phyloP scores from a whole-genome alignment of 1,284 basidiomycete species.

The Boletus smithii region DNA sequence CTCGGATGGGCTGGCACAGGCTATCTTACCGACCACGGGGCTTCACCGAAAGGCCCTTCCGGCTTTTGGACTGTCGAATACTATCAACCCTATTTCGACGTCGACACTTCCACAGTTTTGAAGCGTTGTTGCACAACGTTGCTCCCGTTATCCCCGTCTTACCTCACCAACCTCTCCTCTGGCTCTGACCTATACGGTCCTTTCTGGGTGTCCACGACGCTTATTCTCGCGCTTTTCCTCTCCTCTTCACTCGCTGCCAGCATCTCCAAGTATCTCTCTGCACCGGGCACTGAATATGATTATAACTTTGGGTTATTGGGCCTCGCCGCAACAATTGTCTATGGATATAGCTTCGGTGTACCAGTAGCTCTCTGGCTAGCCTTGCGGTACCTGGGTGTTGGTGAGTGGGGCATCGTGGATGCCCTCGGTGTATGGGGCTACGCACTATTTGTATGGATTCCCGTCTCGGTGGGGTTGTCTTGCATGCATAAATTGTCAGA shows the following conservation, averaged over 20 bases:
- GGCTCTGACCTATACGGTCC: slow-evolving; percentile 80
- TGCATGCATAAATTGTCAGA: not conserved
- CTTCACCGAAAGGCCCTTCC: slow-evolving; percentile 40
- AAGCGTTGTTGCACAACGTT: slow-evolving; percentile 71
- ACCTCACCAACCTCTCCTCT: slow-evolving; percentile 60
- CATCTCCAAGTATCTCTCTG: slow-evolving; percentile 76
- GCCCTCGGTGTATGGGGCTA: slow-evolving; percentile 75
- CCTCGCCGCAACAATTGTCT: slow-evolving; percentile 79
- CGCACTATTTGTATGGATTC: slow-evolving; percentile 74
- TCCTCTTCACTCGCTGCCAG: slow-evolving; percentile 87
- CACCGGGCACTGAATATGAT: slow-evolving; percentile 52
- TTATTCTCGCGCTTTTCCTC: slow-evolving; percentile 87
- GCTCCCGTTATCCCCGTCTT: slow-evolving; percentile 57
- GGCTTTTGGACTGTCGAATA: slow-evolving; percentile 77
- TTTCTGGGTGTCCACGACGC: slow-evolving; percentile 93
- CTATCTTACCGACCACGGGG: slow-evolving; percentile 50
- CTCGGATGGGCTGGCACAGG: slow-evolving; percentile 34
- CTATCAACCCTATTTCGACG: slow-evolving; percentile 78
- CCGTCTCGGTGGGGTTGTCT: slow-evolving; percentile 57
- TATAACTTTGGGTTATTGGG: slow-evolving; percentile 85
- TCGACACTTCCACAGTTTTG: slow-evolving; percentile 73
- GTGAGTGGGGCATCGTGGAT: slow-evolving; percentile 83
- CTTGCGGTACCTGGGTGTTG: slow-evolving; percentile 79
- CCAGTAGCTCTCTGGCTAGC: slow-evolving; percentile 79
- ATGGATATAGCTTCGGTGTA: slow-evolving; percentile 78